Evolutionary conservation across 192 early-diverging fungal genomes (phyloP).

Genomic region (Chytriomyces sp.): DNA sequence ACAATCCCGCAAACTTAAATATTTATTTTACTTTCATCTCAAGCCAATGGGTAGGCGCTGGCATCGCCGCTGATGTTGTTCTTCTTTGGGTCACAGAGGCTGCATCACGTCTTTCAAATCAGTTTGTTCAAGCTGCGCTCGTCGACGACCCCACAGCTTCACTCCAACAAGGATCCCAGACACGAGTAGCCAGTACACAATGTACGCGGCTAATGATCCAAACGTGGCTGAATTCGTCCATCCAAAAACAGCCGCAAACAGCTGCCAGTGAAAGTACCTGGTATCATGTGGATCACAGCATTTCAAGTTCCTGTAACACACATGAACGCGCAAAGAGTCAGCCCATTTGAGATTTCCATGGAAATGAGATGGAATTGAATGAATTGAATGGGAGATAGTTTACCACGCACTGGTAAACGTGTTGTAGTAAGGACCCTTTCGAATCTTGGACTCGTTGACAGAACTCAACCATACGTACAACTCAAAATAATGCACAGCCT

Average conservation of each 20-base stretch:
- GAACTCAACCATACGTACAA: slow-evolving; percentile 59
- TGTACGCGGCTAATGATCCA: slow-evolving; percentile 78
- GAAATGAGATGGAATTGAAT: no score
- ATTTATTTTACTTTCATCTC: no score
- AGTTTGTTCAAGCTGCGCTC: neutral
- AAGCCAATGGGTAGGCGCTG: no score
- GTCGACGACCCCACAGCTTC: slow-evolving; percentile 34
- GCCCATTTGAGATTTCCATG: no score
- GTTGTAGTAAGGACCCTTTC: slow-evolving; percentile 3
- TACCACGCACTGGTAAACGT: slow-evolving; percentile 11
- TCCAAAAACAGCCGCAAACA: slow-evolving; percentile 75
- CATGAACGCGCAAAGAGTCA: neutral
- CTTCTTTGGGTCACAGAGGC: no score
- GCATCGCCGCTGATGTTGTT: no score
- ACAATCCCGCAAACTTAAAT: no score
- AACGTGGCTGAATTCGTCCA: slow-evolving; percentile 78
- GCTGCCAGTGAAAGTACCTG: slow-evolving; percentile 60
- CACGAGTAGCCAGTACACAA: slow-evolving; percentile 76
- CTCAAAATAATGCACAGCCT: slow-evolving; percentile 70
- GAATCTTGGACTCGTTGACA: slow-evolving; percentile 2
- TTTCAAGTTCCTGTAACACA: neutral
- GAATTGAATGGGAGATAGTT: slow-evolving; percentile 1
- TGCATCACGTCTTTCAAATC: no score
- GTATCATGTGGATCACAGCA: slow-evolving; percentile 63
- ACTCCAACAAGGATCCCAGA: slow-evolving; percentile 55